These are phyloP conservation scores for Lippia alba DNA, from an alignment of 305 asterid species.

Conservation along the genomic window DNA sequence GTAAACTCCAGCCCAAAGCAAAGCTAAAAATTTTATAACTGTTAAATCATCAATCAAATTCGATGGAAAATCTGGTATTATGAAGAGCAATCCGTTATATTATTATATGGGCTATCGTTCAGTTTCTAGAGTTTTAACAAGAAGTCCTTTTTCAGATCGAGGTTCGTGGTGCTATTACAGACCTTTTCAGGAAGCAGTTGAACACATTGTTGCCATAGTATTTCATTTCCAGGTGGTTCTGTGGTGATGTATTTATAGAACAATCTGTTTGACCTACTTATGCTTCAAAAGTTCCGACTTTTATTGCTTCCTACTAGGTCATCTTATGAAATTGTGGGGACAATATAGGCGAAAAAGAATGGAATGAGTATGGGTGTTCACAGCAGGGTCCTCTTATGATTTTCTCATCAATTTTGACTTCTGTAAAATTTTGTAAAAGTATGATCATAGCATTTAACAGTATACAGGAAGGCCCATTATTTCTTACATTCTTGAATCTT, in stretches of 20 bases:
- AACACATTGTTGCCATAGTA: constrained; percentile 53
- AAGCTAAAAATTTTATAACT: too few relatives aligned
- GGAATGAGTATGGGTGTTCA: constrained; percentile 33
- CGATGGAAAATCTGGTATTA: too few relatives aligned
- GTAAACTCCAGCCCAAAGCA: constrained; percentile 47
- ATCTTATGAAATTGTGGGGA: constrained; percentile 15
- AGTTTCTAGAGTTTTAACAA: constrained; percentile 23
- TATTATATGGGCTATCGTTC: background rate
- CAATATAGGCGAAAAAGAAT: constrained; percentile 22
- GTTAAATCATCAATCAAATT: too few relatives aligned
- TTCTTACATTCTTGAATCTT: background rate
- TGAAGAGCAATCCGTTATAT: background rate
- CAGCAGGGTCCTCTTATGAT: constrained; percentile 7
- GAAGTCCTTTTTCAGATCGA: constrained; percentile 68
- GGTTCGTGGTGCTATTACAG: constrained; percentile 86
- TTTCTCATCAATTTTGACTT: background rate
- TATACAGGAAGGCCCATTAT: background rate
- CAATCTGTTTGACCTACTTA: too few relatives aligned
- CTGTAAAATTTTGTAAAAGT: background rate
- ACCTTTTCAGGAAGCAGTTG: constrained; percentile 80
- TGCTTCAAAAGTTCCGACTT: constrained; percentile 10
- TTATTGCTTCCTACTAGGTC: constrained; percentile 25
- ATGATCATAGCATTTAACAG: background rate
- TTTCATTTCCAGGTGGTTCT: constrained; percentile 18
- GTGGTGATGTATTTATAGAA: too few relatives aligned